Base-by-base conservation (phyloP, 306 rosid species). In the Cyamopsis tetragonoloba region DNA sequence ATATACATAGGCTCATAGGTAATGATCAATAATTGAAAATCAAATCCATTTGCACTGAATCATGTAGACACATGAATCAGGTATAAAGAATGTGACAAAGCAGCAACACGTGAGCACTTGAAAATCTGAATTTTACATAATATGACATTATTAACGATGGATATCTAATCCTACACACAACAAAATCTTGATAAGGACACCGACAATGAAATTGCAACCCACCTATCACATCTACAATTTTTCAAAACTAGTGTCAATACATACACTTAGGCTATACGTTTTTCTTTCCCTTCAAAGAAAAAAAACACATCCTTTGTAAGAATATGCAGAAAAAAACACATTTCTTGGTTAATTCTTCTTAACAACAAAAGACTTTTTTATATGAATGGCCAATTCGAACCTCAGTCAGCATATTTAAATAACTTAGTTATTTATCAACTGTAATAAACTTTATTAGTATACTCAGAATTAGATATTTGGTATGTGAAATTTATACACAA, bases 201-300 rank as follows among this genome's bases (percentile, higher is more conserved):
- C 14, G 75, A 78, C 61, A 67, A 7, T 14, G 56, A 60, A 59
- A 42, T 42, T 66, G 27, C 75, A 66, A 18, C 61, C 55, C 11
- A 26, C 66, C 72, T 23, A 28, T 46, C 49, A 62, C 28, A 53
- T 43, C 75, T 19, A 55, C n/a, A 59, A 2, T 18, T 41, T 60
- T 20, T 47, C n/a, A 34, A 43, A 68, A 61, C 14, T 32, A 76
- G 42, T 71, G 19, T 7, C 4, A 3, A 3, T 44, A 34, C 1
- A 27, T 14, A 46, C 28, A 9, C 31, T 41, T 18, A 7, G 47
- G 9, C 26, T 15, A 57, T 56, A n/a, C n/a, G n/a, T 62, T 39
- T 38, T 53, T 68, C 65, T 18, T 53, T 69, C 28, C 42, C 31
- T 53, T 35, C 56, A 18, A 63, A 30, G n/a, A n/a, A n/a, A n/a